phyloP scores from a whole-genome alignment of 208 protist species.

The Wallacemonas collosoma region DNA sequence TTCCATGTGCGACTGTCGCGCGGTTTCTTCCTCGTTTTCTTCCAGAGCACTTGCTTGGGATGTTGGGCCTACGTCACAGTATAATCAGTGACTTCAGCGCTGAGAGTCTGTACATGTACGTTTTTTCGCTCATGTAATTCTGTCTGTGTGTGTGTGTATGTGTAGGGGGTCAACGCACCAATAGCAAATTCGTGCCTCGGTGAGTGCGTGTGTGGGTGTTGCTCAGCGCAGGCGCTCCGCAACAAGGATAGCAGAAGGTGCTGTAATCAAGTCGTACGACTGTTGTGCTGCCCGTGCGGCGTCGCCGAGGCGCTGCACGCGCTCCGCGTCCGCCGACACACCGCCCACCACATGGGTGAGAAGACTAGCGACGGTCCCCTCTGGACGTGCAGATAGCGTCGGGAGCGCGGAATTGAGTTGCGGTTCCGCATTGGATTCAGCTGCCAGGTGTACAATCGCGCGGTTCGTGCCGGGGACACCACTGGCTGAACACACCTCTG shows the following conservation, averaged over 20 bases:
- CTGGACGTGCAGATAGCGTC: background rate
- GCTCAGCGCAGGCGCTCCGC: conserved; percentile 27
- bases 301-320: conserved; percentile 18
- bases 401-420: background rate
- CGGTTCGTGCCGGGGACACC: conserved; percentile 27
- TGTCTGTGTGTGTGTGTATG: background rate
- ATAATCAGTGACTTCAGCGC: too few species aligned
- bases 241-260: conserved; percentile 39
- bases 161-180: background rate
- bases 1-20: too few species aligned
- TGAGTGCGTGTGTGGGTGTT: too few species aligned
- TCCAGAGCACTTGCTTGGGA: too few species aligned
- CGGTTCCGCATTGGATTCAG: conserved; percentile 10
- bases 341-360: conserved; percentile 57
- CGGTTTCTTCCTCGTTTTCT: too few species aligned
- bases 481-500: conserved; percentile 24
- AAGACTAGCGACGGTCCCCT: conserved; percentile 54
- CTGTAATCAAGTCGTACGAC: conserved; percentile 49
- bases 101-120: too few species aligned
- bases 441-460: conserved; percentile 49
- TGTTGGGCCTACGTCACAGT: too few species aligned
- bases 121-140: background rate
- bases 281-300: conserved; percentile 13
- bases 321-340: conserved; percentile 67
- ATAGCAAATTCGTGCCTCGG: too few species aligned